These are phyloP conservation scores for Trypanosoma grayi DNA, from an alignment of 208 protist genomes.

Conservation along the genomic window DNA sequence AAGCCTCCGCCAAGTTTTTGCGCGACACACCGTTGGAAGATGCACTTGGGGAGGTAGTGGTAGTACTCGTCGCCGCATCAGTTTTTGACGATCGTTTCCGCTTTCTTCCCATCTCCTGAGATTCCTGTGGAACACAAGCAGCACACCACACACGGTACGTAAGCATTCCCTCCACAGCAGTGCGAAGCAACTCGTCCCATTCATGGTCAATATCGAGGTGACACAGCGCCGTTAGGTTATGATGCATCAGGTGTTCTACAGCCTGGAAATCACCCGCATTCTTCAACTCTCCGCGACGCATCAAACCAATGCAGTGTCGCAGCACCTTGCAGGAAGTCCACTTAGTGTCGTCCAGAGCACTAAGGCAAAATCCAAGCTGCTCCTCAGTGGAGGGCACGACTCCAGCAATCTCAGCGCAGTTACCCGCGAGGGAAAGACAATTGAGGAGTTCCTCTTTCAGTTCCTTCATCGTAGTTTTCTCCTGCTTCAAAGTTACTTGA, in stretches of 20 bases:
- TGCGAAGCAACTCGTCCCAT: constrained; percentile 77
- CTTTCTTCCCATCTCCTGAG: constrained; percentile 4
- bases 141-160: constrained; percentile 44
- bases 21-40: background rate
- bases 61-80: background rate
- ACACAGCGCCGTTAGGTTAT: constrained; percentile 32
- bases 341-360: constrained; percentile 52
- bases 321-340: constrained; percentile 71
- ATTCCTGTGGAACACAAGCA: background rate
- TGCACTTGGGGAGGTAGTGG: too few relatives aligned
- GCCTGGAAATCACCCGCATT: constrained; percentile 15
- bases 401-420: constrained; percentile 23
- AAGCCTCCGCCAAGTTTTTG: constrained; percentile 2
- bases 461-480: constrained; percentile 47
- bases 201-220: constrained; percentile 65
- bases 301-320: constrained; percentile 51
- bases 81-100: background rate
- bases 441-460: constrained; percentile 76
- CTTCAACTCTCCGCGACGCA: constrained; percentile 26
- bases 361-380: constrained; percentile 69
- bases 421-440: constrained; percentile 53
- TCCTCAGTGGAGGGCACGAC: constrained; percentile 45
- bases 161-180: constrained; percentile 56
- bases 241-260: constrained; percentile 34
- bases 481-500: constrained; percentile 29